Percentiles rank a stretch among this genome's conserved stretches.
Evolutionary conservation across 148 eudicot species (phyloP).

Genomic region (Rhododendron mucronatum): DNA sequence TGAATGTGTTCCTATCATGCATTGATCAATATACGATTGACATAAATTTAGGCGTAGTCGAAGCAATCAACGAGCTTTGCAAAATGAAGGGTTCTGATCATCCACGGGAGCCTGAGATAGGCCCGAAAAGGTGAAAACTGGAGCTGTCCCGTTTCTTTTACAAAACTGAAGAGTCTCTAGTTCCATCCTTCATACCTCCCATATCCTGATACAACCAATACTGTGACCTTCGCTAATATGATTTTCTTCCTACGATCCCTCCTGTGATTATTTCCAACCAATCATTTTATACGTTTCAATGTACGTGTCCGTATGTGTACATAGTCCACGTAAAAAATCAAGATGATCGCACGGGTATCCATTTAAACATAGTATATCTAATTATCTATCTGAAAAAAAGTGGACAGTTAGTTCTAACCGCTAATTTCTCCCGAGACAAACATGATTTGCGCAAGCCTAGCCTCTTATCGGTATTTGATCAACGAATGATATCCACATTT

Average conservation of each 20-base stretch:
- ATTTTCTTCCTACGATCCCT: background rate
- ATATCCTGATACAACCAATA: background rate
- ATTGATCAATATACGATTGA: background rate
- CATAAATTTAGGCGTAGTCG: background rate
- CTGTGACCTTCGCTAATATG: background rate
- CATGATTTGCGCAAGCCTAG: background rate
- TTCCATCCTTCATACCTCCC: background rate
- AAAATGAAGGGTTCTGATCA: background rate
- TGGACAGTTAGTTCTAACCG: background rate
- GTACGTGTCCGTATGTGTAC: background rate
- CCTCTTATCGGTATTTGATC: background rate
- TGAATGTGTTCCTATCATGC: background rate
- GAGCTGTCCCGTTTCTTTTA: background rate
- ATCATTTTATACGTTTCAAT: background rate
- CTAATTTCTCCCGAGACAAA: background rate
- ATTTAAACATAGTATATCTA: background rate
- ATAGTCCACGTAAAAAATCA: background rate
- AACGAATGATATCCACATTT: background rate
- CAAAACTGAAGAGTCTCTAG: background rate
- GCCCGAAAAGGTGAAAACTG: background rate
- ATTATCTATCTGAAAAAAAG: background rate
- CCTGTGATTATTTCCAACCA: background rate
- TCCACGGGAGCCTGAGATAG: background rate
- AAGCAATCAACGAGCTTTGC: background rate
- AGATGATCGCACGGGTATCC: background rate